phyloP scores from a whole-genome alignment of 805 yeast species.

The Kluyveromyces aestuarii region DNA sequence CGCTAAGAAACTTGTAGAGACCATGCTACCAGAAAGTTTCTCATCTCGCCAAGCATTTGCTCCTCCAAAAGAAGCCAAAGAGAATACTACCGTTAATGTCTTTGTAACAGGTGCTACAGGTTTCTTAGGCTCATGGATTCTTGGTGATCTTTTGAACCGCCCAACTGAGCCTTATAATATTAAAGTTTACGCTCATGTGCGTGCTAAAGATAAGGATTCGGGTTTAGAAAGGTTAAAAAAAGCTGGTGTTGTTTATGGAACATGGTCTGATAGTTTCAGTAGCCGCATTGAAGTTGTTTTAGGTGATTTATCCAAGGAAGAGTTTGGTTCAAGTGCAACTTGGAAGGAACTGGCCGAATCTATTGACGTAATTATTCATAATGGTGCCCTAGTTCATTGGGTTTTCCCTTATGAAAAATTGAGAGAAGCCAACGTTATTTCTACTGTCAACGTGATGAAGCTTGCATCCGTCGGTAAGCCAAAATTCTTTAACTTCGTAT shows the following conservation, averaged over 20 bases:
- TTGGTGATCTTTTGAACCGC: constrained; percentile 66
- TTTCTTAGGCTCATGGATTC: constrained; percentile 83
- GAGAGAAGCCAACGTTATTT: constrained; percentile 87
- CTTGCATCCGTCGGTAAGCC: constrained; percentile 63
- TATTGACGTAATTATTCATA: constrained; percentile 82
- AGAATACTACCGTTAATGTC: constrained; percentile 38
- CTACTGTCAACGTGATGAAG: constrained; percentile 76
- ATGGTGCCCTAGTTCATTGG: constrained; percentile 99
- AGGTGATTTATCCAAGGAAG: constrained; percentile 68
- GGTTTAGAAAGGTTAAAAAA: constrained; percentile 71
- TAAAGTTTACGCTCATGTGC: constrained; percentile 78
- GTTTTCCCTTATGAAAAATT: constrained; percentile 87
- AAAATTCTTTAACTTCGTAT: constrained; percentile 81
- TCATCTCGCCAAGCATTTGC: constrained; percentile 32
- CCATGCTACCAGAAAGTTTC: constrained; percentile 36
- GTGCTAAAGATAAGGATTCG: constrained; percentile 60
- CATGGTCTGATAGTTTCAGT: constrained; percentile 46
- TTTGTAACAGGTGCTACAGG: constrained; percentile 96
- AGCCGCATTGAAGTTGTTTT: constrained; percentile 58
- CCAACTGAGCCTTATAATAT: constrained; percentile 33
- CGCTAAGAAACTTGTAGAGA: constrained; percentile 45
- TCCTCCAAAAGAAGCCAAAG: constrained; percentile 13
- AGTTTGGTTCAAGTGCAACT: constrained; percentile 53
- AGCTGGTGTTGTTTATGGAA: constrained; percentile 74
- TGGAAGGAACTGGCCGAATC: constrained; percentile 52